Percentiles rank a stretch among this genome's conserved stretches.
Evolutionary conservation across 2,329 filamentous ascomycete genomes (phyloP).

Genomic region (Alternaria infectoria): DNA sequence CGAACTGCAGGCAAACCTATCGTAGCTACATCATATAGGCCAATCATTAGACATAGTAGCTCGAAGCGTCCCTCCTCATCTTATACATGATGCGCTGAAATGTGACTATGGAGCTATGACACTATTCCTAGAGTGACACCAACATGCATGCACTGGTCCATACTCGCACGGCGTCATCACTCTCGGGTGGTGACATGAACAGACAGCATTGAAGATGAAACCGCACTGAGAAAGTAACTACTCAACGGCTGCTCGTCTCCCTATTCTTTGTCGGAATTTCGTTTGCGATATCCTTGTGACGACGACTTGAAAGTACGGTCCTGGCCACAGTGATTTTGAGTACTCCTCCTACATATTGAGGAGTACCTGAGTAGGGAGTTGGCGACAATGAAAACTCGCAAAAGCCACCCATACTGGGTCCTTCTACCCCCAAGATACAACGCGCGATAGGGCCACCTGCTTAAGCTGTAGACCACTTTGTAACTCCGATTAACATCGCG

Average conservation of each 20-base stretch:
- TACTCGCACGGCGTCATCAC: neutral
- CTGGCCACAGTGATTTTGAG: neutral
- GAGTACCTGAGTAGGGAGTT: neutral
- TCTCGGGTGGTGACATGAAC: neutral
- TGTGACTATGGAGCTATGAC: neutral
- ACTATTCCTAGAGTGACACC: neutral
- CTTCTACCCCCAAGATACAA: neutral
- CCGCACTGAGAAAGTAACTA: neutral
- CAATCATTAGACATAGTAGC: neutral
- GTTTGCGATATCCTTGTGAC: neutral
- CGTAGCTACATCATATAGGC: neutral
- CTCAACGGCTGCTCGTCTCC: neutral
- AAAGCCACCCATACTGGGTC: constrained; percentile 7
- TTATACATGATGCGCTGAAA: neutral
- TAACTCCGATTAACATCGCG: neutral
- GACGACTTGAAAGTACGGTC: neutral
- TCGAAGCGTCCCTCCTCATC: neutral
- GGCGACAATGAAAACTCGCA: neutral
- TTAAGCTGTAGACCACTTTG: neutral
- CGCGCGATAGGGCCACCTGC: neutral
- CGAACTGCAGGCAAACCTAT: neutral
- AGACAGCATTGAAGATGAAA: neutral
- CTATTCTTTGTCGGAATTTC: neutral
- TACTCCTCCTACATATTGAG: neutral
- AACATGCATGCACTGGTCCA: constrained; percentile 7